Percentiles rank a stretch among this genome's conserved stretches.
Evolutionary conservation across 163 green algal species (phyloP).

Genomic region (Trebouxia gelatinosa): DNA sequence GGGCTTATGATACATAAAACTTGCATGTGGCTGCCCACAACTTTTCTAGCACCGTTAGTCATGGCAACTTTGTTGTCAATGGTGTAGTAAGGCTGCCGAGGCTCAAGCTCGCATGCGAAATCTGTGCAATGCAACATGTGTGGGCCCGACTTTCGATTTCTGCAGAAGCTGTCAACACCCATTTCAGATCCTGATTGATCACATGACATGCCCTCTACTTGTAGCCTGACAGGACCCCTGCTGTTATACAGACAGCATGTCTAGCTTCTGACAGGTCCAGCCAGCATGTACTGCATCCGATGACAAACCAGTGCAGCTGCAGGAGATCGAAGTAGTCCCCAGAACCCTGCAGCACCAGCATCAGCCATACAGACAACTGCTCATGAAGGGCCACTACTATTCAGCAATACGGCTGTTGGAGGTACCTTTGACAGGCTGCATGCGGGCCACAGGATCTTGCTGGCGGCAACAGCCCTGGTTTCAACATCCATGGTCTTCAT

Average conservation of each 20-base stretch:
- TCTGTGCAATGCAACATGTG: too few relatives aligned
- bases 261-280: not conserved
- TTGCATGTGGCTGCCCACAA: too few relatives aligned
- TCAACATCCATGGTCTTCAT: conserved; percentile 61
- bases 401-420: conserved; percentile 76
- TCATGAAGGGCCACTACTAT: conserved; percentile 40
- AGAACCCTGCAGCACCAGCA: not conserved
- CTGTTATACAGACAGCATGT: not conserved
- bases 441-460: conserved; percentile 87
- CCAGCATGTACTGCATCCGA: not conserved
- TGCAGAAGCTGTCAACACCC: too few relatives aligned
- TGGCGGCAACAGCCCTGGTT: conserved; percentile 75
- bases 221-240: too few relatives aligned
- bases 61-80: too few relatives aligned
- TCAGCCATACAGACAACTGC: not conserved
- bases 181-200: not conserved
- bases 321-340: not conserved
- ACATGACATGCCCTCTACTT: not conserved
- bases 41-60: too few relatives aligned
- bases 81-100: too few relatives aligned
- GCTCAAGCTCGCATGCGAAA: too few relatives aligned
- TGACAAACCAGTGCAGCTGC: not conserved
- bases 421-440: conserved; percentile 96
- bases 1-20: too few relatives aligned
- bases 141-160: too few relatives aligned